Base-by-base conservation (phyloP, 164 flowering plant species). In the Saururus chinensis region DNA sequence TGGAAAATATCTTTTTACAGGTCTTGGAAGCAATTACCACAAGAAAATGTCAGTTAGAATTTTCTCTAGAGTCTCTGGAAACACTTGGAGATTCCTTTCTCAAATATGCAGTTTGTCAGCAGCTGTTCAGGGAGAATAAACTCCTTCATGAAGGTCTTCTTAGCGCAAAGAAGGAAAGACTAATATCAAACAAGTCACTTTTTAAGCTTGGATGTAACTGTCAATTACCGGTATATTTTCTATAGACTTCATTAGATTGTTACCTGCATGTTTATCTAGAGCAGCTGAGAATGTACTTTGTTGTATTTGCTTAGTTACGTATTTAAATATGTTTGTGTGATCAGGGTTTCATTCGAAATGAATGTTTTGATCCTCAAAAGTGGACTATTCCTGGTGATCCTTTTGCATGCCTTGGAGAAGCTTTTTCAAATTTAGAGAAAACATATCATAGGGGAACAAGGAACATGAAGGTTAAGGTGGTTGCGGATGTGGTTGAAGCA, bases 31-130 rank as follows among this genome's bases (percentile, higher is more conserved):
- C 93, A 63, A 76, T 92, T 59, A 92, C 96, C 0, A 84, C 98
- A 22, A 92, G 83, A 60, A 76, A 71, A 58, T 92, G 98, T 73
- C 86, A 79, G 68, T 92, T 89, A 74, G 66, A 56, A 14, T 72
- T 84, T 62, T 84, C 86, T 72, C 66, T 86, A 77, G 96, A 92
- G 60, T 89, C 98, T 7, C 72, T 89, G n/a, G 98, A 89, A 77
- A 81, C 96, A 25, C 86, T 92, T 53, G 98, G 98, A 19, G 98
- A 92, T 66, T 89, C 98, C 21, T 92, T 92, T 73, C 83, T 92
- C 14, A 92, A 92, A 63, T 92, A 89, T 75, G 89, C 91, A 19
- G 79, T 75, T 0, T 53, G 85, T 74, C 92, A 82, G 53, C 91
- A 92, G 0, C 79, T 92, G 20, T 92, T 87, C 60, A 75, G 69